Conservation (phyloP, 2,329 filamentous ascomycete genomes). For the Zasmidium angulare region DNA sequence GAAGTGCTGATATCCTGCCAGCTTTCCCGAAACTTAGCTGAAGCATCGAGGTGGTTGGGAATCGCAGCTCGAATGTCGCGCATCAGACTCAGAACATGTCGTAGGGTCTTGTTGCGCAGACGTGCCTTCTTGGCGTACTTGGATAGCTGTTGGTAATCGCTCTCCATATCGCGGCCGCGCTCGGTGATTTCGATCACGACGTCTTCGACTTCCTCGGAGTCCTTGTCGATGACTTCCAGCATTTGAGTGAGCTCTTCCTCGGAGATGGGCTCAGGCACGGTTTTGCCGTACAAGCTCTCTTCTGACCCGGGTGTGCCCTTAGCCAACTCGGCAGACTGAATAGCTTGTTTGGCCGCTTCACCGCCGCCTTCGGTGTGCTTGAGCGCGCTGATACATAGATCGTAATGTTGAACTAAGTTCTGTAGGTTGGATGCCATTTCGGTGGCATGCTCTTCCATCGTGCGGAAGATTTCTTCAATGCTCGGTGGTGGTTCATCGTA, state of each 20-base stretch:
- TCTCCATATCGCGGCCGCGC: slow-evolving; percentile 74
- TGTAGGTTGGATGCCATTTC: slow-evolving; percentile 79
- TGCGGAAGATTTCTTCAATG: slow-evolving; percentile 49
- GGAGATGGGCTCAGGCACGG: slow-evolving; percentile 63
- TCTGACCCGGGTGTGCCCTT: slow-evolving; percentile 40
- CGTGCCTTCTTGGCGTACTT: slow-evolving; percentile 61
- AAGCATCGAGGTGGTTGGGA: slow-evolving; percentile 63
- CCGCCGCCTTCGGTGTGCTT: slow-evolving; percentile 74
- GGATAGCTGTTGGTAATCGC: slow-evolving; percentile 62
- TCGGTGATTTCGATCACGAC: slow-evolving; percentile 70
- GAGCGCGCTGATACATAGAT: slow-evolving; percentile 87
- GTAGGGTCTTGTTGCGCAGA: slow-evolving; percentile 57
- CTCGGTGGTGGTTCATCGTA: slow-evolving; percentile 29
- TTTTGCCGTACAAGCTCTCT: slow-evolving; percentile 59
- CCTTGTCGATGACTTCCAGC: slow-evolving; percentile 73
- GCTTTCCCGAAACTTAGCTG: slow-evolving; percentile 59
- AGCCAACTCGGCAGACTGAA: slow-evolving; percentile 37
- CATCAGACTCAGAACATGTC: slow-evolving; percentile 64
- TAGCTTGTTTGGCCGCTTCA: slow-evolving; percentile 44
- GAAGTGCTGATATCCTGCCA: slow-evolving; percentile 75
- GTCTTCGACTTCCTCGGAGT: slow-evolving; percentile 63
- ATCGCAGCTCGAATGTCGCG: slow-evolving; percentile 67
- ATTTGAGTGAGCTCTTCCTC: slow-evolving; percentile 78
- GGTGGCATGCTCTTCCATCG: slow-evolving; percentile 71
- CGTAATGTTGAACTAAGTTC: slow-evolving; percentile 83